These are phyloP conservation scores for Schwanniomyces occidentalis DNA, from an alignment of 805 yeast species.

Conservation along the genomic window DNA sequence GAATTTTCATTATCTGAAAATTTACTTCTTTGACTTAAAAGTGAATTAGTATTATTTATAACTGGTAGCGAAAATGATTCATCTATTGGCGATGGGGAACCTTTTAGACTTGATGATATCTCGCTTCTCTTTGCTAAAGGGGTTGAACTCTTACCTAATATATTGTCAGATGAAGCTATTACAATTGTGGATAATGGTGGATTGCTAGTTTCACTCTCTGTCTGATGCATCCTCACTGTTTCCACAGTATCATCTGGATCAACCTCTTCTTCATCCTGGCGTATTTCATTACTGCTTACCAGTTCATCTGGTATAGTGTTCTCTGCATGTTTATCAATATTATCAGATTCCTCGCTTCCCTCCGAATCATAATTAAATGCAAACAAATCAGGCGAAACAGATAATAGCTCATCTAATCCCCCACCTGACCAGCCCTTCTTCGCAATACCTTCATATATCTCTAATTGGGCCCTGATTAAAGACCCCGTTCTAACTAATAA, in stretches of 20 bases:
- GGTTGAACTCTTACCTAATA: no score
- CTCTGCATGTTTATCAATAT: no score
- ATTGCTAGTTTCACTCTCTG: no score
- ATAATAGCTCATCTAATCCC: constrained; percentile 70
- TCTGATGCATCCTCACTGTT: no score
- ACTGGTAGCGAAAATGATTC: constrained; percentile 55
- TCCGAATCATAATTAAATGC: constrained; percentile 5
- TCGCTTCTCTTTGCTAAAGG: no score
- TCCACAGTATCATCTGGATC: no score
- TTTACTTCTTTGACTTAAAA: constrained; percentile 8
- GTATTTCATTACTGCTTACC: no score
- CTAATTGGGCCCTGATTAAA: constrained; percentile 75
- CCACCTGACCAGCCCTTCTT: constrained; percentile 87
- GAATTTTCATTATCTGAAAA: constrained; percentile 2
- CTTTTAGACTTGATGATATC: no score
- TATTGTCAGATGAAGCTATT: no score
- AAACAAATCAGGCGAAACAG: constrained; percentile 58
- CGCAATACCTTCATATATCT: constrained; percentile 77
- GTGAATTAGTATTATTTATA: constrained; percentile 22
- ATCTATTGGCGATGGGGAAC: no score
- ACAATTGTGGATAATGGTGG: no score
- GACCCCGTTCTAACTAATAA: constrained; percentile 60
- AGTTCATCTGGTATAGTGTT: background rate
- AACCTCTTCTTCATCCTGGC: background rate
- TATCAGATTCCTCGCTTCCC: background rate